Percentiles rank a stretch among this genome's conserved stretches.
Evolutionary conservation across 2,329 filamentous ascomycete species (phyloP).

Genomic region (Curvularia lunata): DNA sequence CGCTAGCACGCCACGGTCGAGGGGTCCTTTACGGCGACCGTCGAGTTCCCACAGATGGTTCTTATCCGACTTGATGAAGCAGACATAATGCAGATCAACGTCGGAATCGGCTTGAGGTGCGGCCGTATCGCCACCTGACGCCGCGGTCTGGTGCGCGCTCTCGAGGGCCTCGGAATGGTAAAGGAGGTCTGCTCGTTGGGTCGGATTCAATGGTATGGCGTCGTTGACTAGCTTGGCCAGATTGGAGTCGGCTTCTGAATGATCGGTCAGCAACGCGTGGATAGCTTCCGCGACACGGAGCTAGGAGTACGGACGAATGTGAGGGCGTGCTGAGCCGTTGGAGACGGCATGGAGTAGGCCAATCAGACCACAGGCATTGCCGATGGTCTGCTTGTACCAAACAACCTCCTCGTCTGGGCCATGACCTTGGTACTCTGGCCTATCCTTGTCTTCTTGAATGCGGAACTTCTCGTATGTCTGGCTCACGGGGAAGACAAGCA

Average conservation of each 20-base stretch:
- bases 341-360: constrained; percentile 82
- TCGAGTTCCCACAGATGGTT: constrained; percentile 81
- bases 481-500: constrained; percentile 90
- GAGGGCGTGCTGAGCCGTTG: constrained; percentile 72
- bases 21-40: constrained; percentile 73
- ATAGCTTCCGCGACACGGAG: neutral
- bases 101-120: constrained; percentile 80
- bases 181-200: constrained; percentile 72
- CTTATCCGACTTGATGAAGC: constrained; percentile 80
- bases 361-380: constrained; percentile 93
- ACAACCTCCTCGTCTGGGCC: constrained; percentile 77
- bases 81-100: constrained; percentile 95
- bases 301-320: constrained; percentile 37
- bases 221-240: constrained; percentile 70
- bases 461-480: constrained; percentile 79
- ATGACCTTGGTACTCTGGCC: constrained; percentile 68
- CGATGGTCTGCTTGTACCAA: constrained; percentile 96
- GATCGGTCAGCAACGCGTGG: constrained; percentile 21
- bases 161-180: constrained; percentile 80
- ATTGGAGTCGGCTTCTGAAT: constrained; percentile 57
- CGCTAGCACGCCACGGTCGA: constrained; percentile 62
- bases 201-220: constrained; percentile 72
- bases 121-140: constrained; percentile 75
- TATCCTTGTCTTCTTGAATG: constrained; percentile 71
- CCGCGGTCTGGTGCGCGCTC: constrained; percentile 77